phyloP scores from a whole-genome alignment of 2,329 filamentous ascomycete genomes.

The Ophiostoma triangulosporum region DNA sequence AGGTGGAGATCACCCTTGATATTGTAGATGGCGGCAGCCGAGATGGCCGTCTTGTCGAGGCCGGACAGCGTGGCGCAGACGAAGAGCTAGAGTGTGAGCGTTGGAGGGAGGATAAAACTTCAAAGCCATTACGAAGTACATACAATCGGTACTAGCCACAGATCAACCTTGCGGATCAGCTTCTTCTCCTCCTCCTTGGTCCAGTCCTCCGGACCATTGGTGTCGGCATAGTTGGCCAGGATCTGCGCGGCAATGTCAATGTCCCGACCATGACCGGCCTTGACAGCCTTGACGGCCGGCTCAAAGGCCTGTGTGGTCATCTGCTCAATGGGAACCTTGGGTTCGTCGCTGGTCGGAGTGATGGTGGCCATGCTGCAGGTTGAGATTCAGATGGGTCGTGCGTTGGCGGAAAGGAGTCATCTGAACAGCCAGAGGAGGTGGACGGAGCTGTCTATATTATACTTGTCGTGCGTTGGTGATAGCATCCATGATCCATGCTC shows the following conservation, averaged over 20 bases:
- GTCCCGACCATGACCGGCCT: constrained; percentile 16
- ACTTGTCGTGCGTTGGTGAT: no score
- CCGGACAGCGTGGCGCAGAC: constrained; percentile 10
- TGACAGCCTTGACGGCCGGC: constrained; percentile 15
- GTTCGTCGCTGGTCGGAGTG: no score
- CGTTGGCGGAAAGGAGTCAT: no score
- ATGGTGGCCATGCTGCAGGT: background rate
- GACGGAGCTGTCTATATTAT: no score
- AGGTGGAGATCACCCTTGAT: constrained; percentile 15
- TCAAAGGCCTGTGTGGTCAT: background rate
- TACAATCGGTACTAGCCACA: constrained; percentile 14
- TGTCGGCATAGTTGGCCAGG: constrained; percentile 16
- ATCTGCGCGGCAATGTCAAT: constrained; percentile 18
- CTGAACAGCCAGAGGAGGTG: no score
- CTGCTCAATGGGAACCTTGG: background rate
- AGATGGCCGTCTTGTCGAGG: constrained; percentile 17
- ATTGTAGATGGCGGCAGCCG: constrained; percentile 17
- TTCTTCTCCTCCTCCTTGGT: constrained; percentile 13
- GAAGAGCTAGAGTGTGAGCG: background rate
- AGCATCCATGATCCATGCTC: no score
- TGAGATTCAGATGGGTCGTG: no score
- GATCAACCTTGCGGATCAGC: constrained; percentile 13
- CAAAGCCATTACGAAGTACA: constrained; percentile 11
- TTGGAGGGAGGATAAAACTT: background rate
- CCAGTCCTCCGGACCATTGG: constrained; percentile 10